These are phyloP conservation scores for Lablab purpureus DNA, from an alignment of 306 rosid species.

Conservation along the genomic window DNA sequence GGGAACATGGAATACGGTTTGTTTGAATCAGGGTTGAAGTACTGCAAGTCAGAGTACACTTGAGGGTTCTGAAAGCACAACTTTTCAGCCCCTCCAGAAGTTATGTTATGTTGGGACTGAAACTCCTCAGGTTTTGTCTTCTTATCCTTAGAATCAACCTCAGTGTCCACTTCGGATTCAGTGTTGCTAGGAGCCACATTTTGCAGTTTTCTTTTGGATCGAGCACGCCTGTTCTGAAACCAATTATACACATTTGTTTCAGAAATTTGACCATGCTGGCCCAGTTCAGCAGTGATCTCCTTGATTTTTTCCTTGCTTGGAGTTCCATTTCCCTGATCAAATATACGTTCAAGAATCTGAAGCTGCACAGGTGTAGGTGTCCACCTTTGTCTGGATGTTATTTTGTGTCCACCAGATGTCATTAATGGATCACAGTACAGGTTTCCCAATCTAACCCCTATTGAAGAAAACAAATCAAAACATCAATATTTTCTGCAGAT, in stretches of 20 bases:
- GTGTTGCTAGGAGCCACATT: conserved; percentile 57
- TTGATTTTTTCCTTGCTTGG: conserved; percentile 96
- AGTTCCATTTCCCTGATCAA: conserved; percentile 91
- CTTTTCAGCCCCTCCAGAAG: conserved; percentile 61
- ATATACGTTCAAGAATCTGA: conserved; percentile 87
- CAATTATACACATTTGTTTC: conserved; percentile 95
- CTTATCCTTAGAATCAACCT: conserved; percentile 89
- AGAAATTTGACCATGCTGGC: conserved; percentile 94
- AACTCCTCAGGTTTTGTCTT: conserved; percentile 74
- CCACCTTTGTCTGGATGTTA: conserved; percentile 96
- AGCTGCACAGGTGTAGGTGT: conserved; percentile 92
- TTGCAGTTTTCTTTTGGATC: conserved; percentile 90
- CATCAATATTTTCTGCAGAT: conserved; percentile 25
- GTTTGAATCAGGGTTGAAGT: conserved; percentile 62
- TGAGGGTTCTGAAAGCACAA: conserved; percentile 77
- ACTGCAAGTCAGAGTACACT: conserved; percentile 69
- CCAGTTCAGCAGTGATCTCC: conserved; percentile 84
- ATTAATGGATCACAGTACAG: conserved; percentile 83
- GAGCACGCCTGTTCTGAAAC: conserved; percentile 98
- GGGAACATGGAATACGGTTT: conserved; percentile 64
- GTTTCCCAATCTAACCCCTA: conserved; percentile 88
- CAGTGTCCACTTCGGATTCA: conserved; percentile 91
- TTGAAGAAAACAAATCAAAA: conserved; percentile 34
- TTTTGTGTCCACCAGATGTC: conserved; percentile 85
- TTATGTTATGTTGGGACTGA: conserved; percentile 61